Evolutionary conservation across 106 monocot genomes (phyloP).

Genomic region (Agapanthus africanus): DNA sequence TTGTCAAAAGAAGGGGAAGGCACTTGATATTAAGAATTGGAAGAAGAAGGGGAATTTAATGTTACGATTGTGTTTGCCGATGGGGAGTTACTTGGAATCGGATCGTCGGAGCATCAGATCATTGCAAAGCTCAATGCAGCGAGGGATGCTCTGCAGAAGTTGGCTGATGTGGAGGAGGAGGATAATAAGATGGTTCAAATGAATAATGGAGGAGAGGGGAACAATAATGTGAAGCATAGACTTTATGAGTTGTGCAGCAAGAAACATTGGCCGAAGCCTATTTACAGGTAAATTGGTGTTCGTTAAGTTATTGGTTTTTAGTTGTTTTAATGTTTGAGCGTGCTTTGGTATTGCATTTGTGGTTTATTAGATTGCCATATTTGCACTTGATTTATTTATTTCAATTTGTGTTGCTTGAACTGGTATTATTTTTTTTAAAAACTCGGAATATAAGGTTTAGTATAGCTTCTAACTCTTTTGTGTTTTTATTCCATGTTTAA

Average conservation of each 20-base stretch:
- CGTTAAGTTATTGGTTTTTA: no score
- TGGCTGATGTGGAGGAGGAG: conserved; percentile 2
- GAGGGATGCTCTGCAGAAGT: conserved; percentile 42
- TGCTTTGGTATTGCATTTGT: no score
- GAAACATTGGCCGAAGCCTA: conserved; percentile 36
- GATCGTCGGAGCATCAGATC: conserved; percentile 36
- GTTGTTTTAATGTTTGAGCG: no score
- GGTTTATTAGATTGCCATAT: no score
- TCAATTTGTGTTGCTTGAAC: no score
- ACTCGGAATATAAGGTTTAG: no score
- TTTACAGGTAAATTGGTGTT: conserved; percentile 46
- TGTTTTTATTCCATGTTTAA: no score
- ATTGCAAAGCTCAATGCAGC: conserved; percentile 65
- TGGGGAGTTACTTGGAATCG: conserved; percentile 35
- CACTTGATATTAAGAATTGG: conserved; percentile 24
- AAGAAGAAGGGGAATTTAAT: conserved; percentile 15
- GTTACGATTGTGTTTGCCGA: conserved; percentile 38
- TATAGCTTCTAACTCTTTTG: no score
- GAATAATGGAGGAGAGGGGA: neutral
- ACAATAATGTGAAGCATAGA: conserved; percentile 28
- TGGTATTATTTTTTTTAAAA: no score
- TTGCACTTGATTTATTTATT: no score
- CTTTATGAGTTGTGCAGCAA: conserved; percentile 51
- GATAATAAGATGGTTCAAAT: neutral
- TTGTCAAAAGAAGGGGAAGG: conserved; percentile 48